Evolutionary conservation across 768 basidiomycete species (phyloP).

Genomic region (Leccinum aurantiacum): DNA sequence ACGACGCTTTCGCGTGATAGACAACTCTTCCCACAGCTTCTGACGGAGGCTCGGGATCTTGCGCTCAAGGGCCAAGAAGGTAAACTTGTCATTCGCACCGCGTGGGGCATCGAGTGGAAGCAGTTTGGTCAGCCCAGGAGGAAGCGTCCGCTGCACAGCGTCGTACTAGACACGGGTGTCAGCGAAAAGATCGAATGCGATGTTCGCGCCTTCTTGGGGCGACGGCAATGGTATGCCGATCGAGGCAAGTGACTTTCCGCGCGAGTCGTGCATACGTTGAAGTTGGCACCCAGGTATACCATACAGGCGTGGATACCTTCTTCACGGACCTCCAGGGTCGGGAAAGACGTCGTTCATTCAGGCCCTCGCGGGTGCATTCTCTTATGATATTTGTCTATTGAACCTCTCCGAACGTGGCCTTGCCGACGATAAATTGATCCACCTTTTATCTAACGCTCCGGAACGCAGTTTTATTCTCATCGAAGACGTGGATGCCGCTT

Average conservation of each 20-base stretch:
- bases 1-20: constrained; percentile 91
- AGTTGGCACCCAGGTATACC: constrained; percentile 71
- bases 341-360: constrained; percentile 99
- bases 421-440: constrained; percentile 94
- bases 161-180: constrained; percentile 82
- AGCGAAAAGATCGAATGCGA: constrained; percentile 83
- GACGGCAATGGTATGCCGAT: constrained; percentile 94
- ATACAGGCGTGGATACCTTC: constrained; percentile 91
- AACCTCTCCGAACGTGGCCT: constrained; percentile 96
- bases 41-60: constrained; percentile 86
- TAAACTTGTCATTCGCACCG: constrained; percentile 93
- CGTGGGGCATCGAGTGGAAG: constrained; percentile 96
- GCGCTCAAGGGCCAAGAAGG: constrained; percentile 87
- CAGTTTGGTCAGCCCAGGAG: constrained; percentile 91
- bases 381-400: constrained; percentile 93
- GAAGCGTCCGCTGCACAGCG: constrained; percentile 84
- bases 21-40: constrained; percentile 70
- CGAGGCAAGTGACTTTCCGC: constrained; percentile 59
- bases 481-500: constrained; percentile 97
- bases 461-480: constrained; percentile 93
- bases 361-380: constrained; percentile 87
- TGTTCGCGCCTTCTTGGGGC: constrained; percentile 73
- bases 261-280: constrained; percentile 7
- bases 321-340: constrained; percentile 96
- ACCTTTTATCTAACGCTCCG: constrained; percentile 89